Base-by-base conservation (phyloP, 345 rosid species). In the Physaria fendleri region DNA sequence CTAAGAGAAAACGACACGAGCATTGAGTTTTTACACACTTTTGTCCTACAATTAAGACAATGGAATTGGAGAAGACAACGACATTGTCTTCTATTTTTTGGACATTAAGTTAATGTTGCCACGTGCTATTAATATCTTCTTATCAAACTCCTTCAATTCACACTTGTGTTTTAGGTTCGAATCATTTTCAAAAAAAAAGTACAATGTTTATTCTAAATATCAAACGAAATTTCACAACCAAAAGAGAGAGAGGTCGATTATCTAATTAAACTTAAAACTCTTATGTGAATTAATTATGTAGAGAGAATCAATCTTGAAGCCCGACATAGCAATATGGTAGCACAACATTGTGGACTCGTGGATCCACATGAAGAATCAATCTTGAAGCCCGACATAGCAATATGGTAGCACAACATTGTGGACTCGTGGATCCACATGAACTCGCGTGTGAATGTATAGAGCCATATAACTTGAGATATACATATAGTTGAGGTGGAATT, bases 61-160 rank as follows among this genome's bases (percentile, higher is more conserved):
- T 23, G 25, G 61, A 55, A 56, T 50, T 64, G 53, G 71, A 62
- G 27, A 58, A 57, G 71, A 75, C 71, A 66, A 30, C 48, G 73
- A 65, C 56, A 21, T 17, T 69, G 69, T 68, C 76, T 45, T 45
- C 65, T 14, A 30, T 38, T 37, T 69, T 17, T 30, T 69, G 35
- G 68, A 69, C 74, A 69, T 30, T 45, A 29, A 30, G 51, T 69
- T 62, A 69, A 69, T 61, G 58, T 62, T 30, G 23, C 44, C 68
- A 69, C 53, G 64, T 54, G 74, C 68, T 29, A 28, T 68, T 51
- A 52, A 59, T 54, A 27, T 62, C 56, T 59, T 67, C 54, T 60
- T 68, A 60, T 60, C 73, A 68, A n/a, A 52, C 48, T 68, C 61
- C n/a, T n/a, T n/a, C n/a, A n/a, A n/a, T 53, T 61, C 40, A 60